Percentiles rank a stretch among this genome's conserved stretches.
These are phyloP conservation scores for Citrus glauca DNA, from an alignment of 345 rosid genomes.

Conservation along the genomic window DNA sequence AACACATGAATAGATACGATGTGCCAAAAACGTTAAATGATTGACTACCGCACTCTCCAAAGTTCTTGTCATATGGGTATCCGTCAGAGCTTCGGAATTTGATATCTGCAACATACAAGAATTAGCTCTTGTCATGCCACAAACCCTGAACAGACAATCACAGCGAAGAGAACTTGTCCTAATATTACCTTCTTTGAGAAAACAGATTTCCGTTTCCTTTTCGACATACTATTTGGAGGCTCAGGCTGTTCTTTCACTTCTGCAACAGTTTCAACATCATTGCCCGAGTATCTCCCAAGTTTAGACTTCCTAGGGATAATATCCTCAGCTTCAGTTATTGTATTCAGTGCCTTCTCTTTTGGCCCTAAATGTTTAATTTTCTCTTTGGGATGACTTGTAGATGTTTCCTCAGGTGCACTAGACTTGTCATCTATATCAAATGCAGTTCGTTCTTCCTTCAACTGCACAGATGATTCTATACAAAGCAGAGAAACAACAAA, in stretches of 20 bases:
- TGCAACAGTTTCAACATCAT: constrained; percentile 31
- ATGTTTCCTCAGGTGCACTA: constrained; percentile 49
- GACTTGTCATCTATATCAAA: constrained; percentile 49
- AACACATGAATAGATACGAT: background rate
- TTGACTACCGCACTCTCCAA: constrained; percentile 45
- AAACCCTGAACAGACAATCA: background rate
- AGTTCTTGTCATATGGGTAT: constrained; percentile 33
- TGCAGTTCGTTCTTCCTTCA: constrained; percentile 56
- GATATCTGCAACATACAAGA: constrained; percentile 38
- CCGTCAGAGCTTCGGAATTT: constrained; percentile 36
- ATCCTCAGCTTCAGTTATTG: constrained; percentile 36
- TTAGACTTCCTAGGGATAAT: constrained; percentile 43
- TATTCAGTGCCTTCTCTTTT: constrained; percentile 37
- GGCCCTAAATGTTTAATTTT: constrained; percentile 35
- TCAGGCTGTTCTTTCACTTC: constrained; percentile 39
- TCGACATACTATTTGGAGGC: constrained; percentile 30
- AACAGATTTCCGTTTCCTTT: constrained; percentile 51
- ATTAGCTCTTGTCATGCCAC: constrained; percentile 4
- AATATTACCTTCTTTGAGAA: constrained; percentile 34
- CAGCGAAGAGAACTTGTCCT: background rate
- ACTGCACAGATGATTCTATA: constrained; percentile 65
- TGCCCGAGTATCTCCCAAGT: constrained; percentile 37
- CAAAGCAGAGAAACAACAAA: constrained; percentile 15
- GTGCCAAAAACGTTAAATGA: constrained; percentile 4
- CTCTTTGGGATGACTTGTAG: constrained; percentile 36